Conservation (phyloP, 2,329 filamentous ascomycete genomes). For the Claviceps maximensis region DNA sequence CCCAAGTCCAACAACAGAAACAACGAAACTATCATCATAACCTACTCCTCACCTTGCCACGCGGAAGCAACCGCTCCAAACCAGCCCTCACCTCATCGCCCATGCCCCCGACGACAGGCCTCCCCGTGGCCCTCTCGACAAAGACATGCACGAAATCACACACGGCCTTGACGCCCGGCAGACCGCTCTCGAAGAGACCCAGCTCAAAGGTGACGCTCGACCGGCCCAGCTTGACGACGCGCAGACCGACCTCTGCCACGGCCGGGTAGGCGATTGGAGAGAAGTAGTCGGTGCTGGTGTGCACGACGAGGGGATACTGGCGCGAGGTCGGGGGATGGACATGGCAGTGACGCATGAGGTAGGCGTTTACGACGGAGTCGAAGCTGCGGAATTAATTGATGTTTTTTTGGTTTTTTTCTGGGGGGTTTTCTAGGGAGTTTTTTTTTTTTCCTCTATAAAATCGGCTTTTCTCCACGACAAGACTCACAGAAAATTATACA, state of each 20-base stretch:
- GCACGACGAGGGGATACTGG: constrained; percentile 73
- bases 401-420: no score
- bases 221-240: constrained; percentile 72
- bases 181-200: constrained; percentile 65
- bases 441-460: not conserved
- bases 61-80: constrained; percentile 21
- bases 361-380: constrained; percentile 82
- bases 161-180: constrained; percentile 65
- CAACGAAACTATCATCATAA: not conserved
- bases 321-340: constrained; percentile 56
- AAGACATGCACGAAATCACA: constrained; percentile 83
- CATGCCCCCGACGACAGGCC: constrained; percentile 56
- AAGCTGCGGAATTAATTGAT: constrained; percentile 41
- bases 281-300: constrained; percentile 77
- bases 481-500: constrained; percentile 64
- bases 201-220: constrained; percentile 87
- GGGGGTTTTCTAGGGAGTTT: not conserved
- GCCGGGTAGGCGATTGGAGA: constrained; percentile 70
- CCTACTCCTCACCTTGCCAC: not conserved
- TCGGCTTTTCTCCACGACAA: no score
- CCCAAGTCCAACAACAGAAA: not conserved
- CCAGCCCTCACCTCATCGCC: constrained; percentile 41
- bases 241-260: constrained; percentile 65
- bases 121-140: constrained; percentile 59
- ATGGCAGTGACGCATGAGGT: constrained; percentile 66